These are phyloP conservation scores for Saprolegnia parasitica DNA, from an alignment of 352 stramenopile species.

Conservation along the genomic window DNA sequence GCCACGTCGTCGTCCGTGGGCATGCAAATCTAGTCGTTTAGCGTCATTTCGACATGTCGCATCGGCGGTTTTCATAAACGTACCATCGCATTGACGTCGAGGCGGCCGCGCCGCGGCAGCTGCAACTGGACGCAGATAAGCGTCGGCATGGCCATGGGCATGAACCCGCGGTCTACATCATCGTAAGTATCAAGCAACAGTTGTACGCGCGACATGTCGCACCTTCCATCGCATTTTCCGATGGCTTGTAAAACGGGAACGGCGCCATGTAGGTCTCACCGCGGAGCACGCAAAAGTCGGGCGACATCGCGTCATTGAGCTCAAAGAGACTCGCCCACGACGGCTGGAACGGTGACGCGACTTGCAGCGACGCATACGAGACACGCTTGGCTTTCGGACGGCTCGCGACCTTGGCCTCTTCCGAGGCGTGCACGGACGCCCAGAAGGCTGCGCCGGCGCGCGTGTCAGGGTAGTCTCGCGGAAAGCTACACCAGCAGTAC, in stretches of 20 bases:
- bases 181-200: too few relatives aligned
- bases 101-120: conserved; percentile 49
- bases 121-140: conserved; percentile 57
- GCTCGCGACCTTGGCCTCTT: conserved; percentile 35
- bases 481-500: conserved; percentile 46
- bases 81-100: conserved; percentile 66
- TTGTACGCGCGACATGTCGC: too few relatives aligned
- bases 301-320: neutral
- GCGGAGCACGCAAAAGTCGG: conserved; percentile 50
- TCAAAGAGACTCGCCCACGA: conserved; percentile 51
- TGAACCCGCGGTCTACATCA: conserved; percentile 17
- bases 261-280: conserved; percentile 59
- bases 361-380: conserved; percentile 52
- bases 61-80: neutral
- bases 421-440: conserved; percentile 32
- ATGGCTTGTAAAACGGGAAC: conserved; percentile 50
- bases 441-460: conserved; percentile 53
- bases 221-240: neutral
- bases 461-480: conserved; percentile 71
- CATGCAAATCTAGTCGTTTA: conserved; percentile 12
- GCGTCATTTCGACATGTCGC: neutral
- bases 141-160: conserved; percentile 60
- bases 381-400: conserved; percentile 72
- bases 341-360: conserved; percentile 56
- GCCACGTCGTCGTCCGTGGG: conserved; percentile 8